Base-by-base conservation (phyloP, 495 filamentous ascomycete genomes). In the Staphylotrichum longicolle region DNA sequence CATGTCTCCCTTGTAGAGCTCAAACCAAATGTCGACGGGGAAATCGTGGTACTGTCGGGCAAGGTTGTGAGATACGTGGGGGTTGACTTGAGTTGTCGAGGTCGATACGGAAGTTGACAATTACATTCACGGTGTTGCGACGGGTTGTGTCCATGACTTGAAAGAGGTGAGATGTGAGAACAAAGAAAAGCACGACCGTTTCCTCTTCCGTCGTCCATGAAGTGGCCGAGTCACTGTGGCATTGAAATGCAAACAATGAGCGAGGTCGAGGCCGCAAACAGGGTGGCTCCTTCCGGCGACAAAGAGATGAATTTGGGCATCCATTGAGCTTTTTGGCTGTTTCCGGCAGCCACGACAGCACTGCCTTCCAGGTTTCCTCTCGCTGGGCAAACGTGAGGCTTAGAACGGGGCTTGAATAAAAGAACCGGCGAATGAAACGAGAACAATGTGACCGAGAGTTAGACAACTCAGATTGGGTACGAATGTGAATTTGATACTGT, bases 291-390 rank as follows among this genome's bases (percentile, higher is more conserved):
- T 54, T 39, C 41, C 35, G 12, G 33, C 54, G n/a, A 60, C 33
- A 54, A 60, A 60, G 49, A 45, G 32, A 47, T 1, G 42, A 32
- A n/a, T 12, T 54, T 32, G 32, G 34, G 49, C 14, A 39, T 7
- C 10, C 6, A 39, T 54, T 27, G 9, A 15, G 32, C 3, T 33
- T 15, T 46, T 47, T 27, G 30, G 41, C 49, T 40, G 33, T 54
- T 60, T 60, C 41, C 58, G 58, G 58, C 32, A 7, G 41, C 58
- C 41, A 60, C 49, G 49, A 60, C 49, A 37, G 49, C 48, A 41
- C 4, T 11, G 10, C 45, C 7, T 14, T 27, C 55, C 7, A 32
- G 20, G 20, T 27, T 27, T 27, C 20, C 20, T 27, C 20, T 27
- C 20, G 15, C 35, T 15, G 7, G 8, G 7, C 8, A 45, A 15